Base-by-base conservation (phyloP, 768 basidiomycete species). In the Tricholoma saponaceum region DNA sequence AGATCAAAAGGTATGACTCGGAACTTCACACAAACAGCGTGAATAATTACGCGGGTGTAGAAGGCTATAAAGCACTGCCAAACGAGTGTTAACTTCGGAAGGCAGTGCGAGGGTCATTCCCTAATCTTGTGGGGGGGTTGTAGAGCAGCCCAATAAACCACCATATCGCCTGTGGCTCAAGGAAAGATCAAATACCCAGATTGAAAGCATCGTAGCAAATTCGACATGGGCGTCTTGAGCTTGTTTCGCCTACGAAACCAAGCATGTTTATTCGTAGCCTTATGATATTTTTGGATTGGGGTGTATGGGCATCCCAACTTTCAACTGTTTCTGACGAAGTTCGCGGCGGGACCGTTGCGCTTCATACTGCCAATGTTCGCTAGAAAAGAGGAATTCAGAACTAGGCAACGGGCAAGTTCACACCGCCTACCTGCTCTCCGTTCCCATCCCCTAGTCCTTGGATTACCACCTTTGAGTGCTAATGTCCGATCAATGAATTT, bases 341-440 rank as follows among this genome's bases (percentile, higher is more conserved):
- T 70, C 14, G 76, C 65, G n/a, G 84, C 79, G 13, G 84, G 81
- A 0, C 84, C 84, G 53, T 72, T 74, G 50, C 71, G 64, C 63
- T 79, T 79, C 71, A 87, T 74, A 20, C 81, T 74, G 25, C 85
- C 85, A 3, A 87, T 65, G 44, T 85, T 84, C 9, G 75, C 85
- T 86, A 53, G 39, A 53, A 23, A 32, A 35, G 5, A 39, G 35
- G 7, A 50, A 47, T 18, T 60, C 37, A 56, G 26, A 32, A 18
- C 12, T 13, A 32, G 18, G 46, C 41, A 13, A 13, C 5, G 22
- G 32, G 5, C 25, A 50, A 51, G n/a, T 9, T 26, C 37, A 22
- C 13, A 6, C 25, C 13, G 23, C 76, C 43, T 60, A 87, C 87
- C 85, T 51, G 84, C 74, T 66, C 76, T 74, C 50, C 86, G 74